Base-by-base conservation (phyloP, 768 basidiomycete species). In the Phallus indusiatus region DNA sequence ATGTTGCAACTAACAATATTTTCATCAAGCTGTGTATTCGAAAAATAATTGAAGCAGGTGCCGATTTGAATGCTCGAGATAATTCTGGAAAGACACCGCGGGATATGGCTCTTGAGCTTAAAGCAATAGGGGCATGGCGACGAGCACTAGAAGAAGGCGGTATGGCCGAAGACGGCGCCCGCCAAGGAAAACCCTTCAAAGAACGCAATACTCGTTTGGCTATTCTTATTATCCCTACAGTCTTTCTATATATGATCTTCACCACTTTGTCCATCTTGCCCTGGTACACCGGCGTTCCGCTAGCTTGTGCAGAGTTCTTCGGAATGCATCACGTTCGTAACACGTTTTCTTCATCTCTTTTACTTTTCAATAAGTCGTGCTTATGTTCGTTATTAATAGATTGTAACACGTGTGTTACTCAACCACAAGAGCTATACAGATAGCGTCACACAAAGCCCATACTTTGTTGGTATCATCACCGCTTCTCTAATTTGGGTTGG, bases 91-190 rank as follows among this genome's bases (percentile, higher is more conserved):
- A 96, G 67, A 94, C 93, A 1, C 84, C 95, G 52, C 77, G 87
- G 61, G 96, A 98, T 65, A 94, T 99, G 91, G 94, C 96, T 0
- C 78, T 84, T 12, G 93, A 96, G 71, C 76, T 98, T 50, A 96
- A 96, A 73, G 90, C 89, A 62, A 67, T 94, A 22, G 90, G 86
- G 6, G 88, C 95, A 1, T 98, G 88, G 86, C 88, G 86, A 68
- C 81, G 87, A 14, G 95, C 90, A 0, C 70, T 97, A 64, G 86
- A 90, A 66, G 94, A 96, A 66, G 89, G 90, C 16, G 91, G 90
- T 0, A 79, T 87, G 76, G 81, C 82, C 54, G 86, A 89, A 66
- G 82, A 87, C 55, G 91, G 90, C 0, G 71, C 82, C 37, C 80
- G 81, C 65, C 82, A 79, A 65, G 74, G 77, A 46, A 81, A 81